A percentile compares a stretch with the other conserved stretches of the same genome.
Conservation (phyloP, 345 rosid genomes). For the Citrus sp. region DNA sequence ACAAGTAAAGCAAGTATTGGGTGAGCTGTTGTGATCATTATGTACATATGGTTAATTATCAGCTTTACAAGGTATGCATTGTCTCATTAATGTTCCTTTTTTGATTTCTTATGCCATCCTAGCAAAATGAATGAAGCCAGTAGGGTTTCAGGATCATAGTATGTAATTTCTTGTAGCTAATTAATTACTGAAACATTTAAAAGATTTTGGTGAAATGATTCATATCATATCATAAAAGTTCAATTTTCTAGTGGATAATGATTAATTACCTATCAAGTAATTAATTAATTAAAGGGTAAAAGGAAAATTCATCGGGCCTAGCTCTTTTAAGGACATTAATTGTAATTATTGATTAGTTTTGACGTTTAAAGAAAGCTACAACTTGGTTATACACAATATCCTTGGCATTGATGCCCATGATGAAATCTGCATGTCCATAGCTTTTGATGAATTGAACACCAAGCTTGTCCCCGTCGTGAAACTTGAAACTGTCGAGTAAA, state of each 20-base stretch:
- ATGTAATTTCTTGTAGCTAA: too few species aligned
- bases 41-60: not conserved
- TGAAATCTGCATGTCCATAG: slow-evolving; percentile 85
- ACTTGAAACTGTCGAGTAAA: slow-evolving; percentile 59
- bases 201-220: too few species aligned
- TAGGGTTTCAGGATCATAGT: too few species aligned
- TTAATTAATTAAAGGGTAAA: too few species aligned
- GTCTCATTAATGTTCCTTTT: too few species aligned
- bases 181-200: too few species aligned
- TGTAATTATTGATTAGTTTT: slow-evolving; percentile 4
- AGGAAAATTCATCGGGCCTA: too few species aligned
- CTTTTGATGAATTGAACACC: slow-evolving; percentile 54
- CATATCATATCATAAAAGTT: too few species aligned
- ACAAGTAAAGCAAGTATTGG: not conserved
- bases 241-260: too few species aligned
- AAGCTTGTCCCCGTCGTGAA: slow-evolving; percentile 63
- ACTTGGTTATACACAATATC: slow-evolving; percentile 68
- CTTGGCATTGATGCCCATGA: slow-evolving; percentile 81
- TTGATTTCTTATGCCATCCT: too few species aligned
- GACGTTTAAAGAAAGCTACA: slow-evolving; percentile 53
- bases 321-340: not conserved
- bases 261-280: too few species aligned
- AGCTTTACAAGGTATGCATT: not conserved
- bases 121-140: too few species aligned
- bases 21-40: slow-evolving; percentile 5